phyloP scores from a whole-genome alignment of 257 asterid species.

The Nicotiana tabacum region DNA sequence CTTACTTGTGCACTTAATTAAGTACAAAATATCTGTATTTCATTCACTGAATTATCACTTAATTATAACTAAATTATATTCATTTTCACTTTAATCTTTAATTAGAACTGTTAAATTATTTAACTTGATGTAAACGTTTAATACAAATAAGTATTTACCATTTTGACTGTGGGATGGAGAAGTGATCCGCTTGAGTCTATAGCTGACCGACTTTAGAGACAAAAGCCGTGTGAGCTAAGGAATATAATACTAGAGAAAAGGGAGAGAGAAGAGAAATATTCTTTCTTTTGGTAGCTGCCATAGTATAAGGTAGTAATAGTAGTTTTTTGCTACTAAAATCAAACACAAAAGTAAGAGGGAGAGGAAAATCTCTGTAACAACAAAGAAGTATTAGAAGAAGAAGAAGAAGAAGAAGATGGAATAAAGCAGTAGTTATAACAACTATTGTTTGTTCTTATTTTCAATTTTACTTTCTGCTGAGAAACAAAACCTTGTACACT shows the following conservation, averaged over 20 bases:
- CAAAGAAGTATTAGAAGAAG: not conserved
- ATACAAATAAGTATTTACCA: no score
- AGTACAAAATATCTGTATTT: no score
- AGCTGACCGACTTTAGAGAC: conserved; percentile 67
- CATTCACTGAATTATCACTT: no score
- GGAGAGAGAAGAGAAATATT: conserved; percentile 21
- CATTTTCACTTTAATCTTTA: no score
- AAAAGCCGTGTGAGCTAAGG: conserved; percentile 52
- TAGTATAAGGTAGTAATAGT: not conserved
- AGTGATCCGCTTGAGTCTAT: conserved; percentile 77
- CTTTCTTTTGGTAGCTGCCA: conserved; percentile 10
- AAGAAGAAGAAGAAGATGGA: not conserved
- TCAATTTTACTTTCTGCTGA: not conserved
- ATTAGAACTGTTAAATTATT: no score
- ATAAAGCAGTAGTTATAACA: not conserved
- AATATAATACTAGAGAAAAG: conserved; percentile 26
- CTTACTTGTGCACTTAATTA: no score
- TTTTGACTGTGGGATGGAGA: not conserved
- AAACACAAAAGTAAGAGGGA: conserved; percentile 27
- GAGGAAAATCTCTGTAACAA: conserved; percentile 11
- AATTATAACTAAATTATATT: no score
- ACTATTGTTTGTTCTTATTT: conserved; percentile 1
- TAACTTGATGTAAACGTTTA: no score
- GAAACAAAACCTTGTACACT: not conserved
- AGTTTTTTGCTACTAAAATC: not conserved